Percentiles rank a stretch among this genome's conserved stretches.
These are phyloP conservation scores for Xylaria arbuscula DNA, from an alignment of 2,329 filamentous ascomycete species.

Conservation along the genomic window DNA sequence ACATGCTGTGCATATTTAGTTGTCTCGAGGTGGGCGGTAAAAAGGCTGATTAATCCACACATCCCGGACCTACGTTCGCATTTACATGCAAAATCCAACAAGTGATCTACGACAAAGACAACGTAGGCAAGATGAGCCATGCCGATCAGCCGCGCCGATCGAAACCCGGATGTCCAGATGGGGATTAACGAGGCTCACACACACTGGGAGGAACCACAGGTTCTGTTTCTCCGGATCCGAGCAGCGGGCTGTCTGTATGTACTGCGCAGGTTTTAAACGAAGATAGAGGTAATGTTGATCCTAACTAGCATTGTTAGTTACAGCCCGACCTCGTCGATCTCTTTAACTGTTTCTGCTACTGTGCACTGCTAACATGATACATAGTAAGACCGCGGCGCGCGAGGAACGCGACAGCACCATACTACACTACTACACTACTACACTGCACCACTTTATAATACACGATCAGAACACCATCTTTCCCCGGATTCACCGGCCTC, in stretches of 20 bases:
- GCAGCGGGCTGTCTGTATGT: too few species aligned
- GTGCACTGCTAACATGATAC: background rate
- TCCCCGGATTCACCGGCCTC: conserved; percentile 1
- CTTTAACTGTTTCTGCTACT: too few species aligned
- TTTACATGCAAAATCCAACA: background rate
- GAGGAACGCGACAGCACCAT: too few species aligned
- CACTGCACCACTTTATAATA: too few species aligned
- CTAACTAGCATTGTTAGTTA: background rate
- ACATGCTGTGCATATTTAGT: too few species aligned
- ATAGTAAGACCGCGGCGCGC: background rate
- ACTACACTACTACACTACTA: too few species aligned
- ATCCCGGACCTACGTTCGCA: background rate
- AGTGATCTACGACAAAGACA: background rate
- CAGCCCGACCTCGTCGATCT: background rate
- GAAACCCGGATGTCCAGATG: background rate
- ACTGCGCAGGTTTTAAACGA: background rate
- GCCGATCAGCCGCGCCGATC: too few species aligned
- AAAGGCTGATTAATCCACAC: background rate
- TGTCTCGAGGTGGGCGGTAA: too few species aligned
- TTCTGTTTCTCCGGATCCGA: too few species aligned
- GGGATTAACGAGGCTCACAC: background rate
- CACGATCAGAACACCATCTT: background rate
- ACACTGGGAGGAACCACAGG: too few species aligned
- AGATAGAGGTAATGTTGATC: background rate
- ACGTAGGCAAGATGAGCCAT: background rate